Conservation (phyloP, 768 basidiomycete species). For the Tylopilus vinaceipallidus region DNA sequence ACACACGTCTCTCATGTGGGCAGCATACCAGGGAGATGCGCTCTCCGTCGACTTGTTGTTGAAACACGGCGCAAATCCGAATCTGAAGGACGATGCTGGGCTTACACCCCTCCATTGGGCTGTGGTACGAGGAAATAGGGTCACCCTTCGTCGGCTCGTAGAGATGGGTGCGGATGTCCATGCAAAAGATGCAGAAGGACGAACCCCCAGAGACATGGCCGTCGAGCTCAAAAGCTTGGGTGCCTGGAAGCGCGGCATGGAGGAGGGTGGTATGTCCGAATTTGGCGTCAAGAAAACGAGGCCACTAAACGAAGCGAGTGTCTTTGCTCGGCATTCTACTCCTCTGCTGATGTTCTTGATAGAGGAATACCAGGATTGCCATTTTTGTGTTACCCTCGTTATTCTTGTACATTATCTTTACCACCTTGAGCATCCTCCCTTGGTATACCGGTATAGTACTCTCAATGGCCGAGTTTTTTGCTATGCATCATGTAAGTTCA, state of each 20-base stretch:
- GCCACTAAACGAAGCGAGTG: conserved; percentile 67
- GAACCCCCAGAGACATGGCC: conserved; percentile 94
- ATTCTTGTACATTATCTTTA: conserved; percentile 81
- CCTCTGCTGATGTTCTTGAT: background rate
- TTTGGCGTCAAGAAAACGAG: conserved; percentile 65
- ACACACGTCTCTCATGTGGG: conserved; percentile 98
- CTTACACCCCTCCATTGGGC: conserved; percentile 96
- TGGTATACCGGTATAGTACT: conserved; percentile 89
- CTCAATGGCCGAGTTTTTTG: conserved; percentile 84
- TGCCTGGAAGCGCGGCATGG: conserved; percentile 85
- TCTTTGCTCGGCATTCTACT: background rate
- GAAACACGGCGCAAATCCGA: conserved; percentile 80
- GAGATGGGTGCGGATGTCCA: conserved; percentile 83
- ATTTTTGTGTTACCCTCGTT: conserved; percentile 78
- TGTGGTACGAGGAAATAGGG: conserved; percentile 89
- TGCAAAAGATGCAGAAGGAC: conserved; percentile 77
- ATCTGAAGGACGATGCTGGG: conserved; percentile 74
- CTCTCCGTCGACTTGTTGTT: conserved; percentile 90
- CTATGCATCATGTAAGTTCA: conserved; percentile 85
- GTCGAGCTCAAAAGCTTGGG: conserved; percentile 87
- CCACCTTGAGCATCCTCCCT: conserved; percentile 77
- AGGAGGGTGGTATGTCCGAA: conserved; percentile 82
- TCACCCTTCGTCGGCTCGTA: conserved; percentile 79
- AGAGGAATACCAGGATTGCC: conserved; percentile 80
- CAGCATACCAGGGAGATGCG: conserved; percentile 97